These are phyloP conservation scores for Pulveroboletus sp. DNA, from an alignment of 768 basidiomycete species.

Conservation along the genomic window DNA sequence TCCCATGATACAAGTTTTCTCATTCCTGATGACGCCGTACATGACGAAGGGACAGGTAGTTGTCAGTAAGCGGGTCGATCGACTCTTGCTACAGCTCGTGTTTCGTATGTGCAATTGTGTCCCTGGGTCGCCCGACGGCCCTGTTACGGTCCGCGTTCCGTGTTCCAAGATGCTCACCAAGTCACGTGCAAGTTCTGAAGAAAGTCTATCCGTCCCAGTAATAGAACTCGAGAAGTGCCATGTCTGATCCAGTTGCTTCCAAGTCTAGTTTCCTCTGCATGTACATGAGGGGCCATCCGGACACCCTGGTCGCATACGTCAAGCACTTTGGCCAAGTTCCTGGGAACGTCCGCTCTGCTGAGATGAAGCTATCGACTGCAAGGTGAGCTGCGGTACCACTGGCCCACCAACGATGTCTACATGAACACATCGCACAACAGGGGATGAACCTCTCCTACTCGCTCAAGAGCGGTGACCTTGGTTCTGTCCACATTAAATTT, in stretches of 20 bases:
- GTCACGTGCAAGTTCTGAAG: too few relatives aligned
- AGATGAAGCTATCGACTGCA: slow-evolving; percentile 68
- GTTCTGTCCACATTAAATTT: slow-evolving; percentile 50
- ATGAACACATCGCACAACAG: slow-evolving; percentile 30
- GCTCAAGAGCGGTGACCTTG: slow-evolving; percentile 42
- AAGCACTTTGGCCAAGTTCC: slow-evolving; percentile 70
- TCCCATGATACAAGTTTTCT: too few relatives aligned
- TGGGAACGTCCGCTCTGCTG: slow-evolving; percentile 49
- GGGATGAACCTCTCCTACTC: slow-evolving; percentile 68
- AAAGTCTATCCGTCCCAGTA: too few relatives aligned
- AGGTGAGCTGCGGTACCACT: slow-evolving; percentile 36
- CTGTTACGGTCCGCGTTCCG: too few relatives aligned
- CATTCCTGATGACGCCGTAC: too few relatives aligned
- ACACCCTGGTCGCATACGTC: slow-evolving; percentile 80
- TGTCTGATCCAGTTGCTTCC: slow-evolving; percentile 70
- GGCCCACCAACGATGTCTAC: neutral
- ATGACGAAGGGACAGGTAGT: too few relatives aligned
- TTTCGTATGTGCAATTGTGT: too few relatives aligned
- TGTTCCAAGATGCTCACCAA: too few relatives aligned
- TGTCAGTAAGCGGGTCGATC: too few relatives aligned
- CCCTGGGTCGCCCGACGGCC: too few relatives aligned
- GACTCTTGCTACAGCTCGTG: too few relatives aligned
- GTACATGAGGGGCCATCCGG: slow-evolving; percentile 84
- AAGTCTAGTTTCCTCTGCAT: slow-evolving; percentile 72
- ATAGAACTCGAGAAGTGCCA: slow-evolving; percentile 19